Evolutionary conservation across 495 filamentous ascomycete genomes (phyloP).

Genomic region (Penicillium samsonianum): DNA sequence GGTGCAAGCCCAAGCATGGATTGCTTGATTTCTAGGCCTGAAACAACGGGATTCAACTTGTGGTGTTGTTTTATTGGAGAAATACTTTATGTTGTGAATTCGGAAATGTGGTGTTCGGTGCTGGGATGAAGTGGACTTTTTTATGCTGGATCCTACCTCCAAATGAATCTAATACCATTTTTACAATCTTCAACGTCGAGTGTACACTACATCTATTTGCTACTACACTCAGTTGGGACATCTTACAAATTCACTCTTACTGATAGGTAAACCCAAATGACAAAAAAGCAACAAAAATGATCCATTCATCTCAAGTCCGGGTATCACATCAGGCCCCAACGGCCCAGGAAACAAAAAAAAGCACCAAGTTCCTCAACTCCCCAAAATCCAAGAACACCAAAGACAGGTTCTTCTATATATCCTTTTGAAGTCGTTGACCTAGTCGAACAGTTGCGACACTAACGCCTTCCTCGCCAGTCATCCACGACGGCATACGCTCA

Average conservation of each 20-base stretch:
- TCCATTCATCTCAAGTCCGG: slow-evolving; percentile 11
- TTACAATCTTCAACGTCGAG: not conserved
- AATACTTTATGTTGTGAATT: not conserved
- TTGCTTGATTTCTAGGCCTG: not conserved
- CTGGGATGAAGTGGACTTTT: not conserved
- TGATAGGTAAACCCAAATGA: not conserved
- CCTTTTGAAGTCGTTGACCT: slow-evolving; percentile 50
- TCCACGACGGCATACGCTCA: slow-evolving; percentile 81
- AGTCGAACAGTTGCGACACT: slow-evolving; percentile 66
- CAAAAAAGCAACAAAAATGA: not conserved
- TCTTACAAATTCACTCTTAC: not conserved
- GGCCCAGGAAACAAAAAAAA: not conserved
- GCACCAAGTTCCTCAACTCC: slow-evolving; percentile 2
- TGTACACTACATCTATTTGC: not conserved
- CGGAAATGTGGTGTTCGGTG: not conserved
- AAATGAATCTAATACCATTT: not conserved
- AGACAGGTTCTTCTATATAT: slow-evolving; percentile 17
- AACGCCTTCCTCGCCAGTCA: slow-evolving; percentile 84
- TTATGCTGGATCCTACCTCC: not conserved
- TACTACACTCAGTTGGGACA: not conserved
- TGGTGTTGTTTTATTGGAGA: not conserved
- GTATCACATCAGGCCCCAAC: slow-evolving; percentile 14
- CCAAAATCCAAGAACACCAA: slow-evolving; percentile 4
- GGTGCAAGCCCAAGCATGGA: not conserved
- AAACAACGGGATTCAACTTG: not conserved